These are phyloP conservation scores for Acacia crassicarpa DNA, from an alignment of 306 rosid species.

Conservation along the genomic window DNA sequence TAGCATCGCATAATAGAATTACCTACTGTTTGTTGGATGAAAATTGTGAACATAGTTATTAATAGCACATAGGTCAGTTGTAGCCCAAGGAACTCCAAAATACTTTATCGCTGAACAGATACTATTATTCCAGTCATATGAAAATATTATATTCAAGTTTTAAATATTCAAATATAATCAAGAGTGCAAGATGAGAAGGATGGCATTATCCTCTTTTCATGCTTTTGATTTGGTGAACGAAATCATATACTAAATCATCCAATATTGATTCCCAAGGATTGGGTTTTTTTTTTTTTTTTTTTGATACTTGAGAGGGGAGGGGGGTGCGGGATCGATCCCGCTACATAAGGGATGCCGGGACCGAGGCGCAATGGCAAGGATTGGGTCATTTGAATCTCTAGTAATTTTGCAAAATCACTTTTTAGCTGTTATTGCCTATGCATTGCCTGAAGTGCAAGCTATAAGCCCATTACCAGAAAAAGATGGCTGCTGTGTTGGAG, in stretches of 20 bases:
- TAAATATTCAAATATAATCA: neutral
- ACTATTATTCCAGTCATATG: neutral
- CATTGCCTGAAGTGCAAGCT: neutral
- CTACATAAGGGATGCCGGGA: too few species aligned
- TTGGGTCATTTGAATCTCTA: neutral
- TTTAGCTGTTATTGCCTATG: neutral
- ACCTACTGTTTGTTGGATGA: neutral
- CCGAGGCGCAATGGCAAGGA: too few species aligned
- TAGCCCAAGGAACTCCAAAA: neutral
- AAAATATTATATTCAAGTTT: neutral
- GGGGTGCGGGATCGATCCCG: too few species aligned
- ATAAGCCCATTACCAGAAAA: neutral
- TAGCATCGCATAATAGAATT: too few species aligned
- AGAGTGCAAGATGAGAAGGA: neutral
- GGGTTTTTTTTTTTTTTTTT: too few species aligned
- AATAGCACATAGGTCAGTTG: too few species aligned
- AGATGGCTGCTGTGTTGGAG: neutral
- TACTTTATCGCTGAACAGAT: too few species aligned
- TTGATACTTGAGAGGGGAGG: too few species aligned
- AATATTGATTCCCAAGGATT: neutral
- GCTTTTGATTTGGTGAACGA: neutral
- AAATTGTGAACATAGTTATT: neutral
- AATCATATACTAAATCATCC: neutral
- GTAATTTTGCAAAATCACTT: neutral
- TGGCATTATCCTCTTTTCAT: neutral